Base-by-base conservation (phyloP, 2,329 filamentous ascomycete species). In the Sclerotinia nivalis region DNA sequence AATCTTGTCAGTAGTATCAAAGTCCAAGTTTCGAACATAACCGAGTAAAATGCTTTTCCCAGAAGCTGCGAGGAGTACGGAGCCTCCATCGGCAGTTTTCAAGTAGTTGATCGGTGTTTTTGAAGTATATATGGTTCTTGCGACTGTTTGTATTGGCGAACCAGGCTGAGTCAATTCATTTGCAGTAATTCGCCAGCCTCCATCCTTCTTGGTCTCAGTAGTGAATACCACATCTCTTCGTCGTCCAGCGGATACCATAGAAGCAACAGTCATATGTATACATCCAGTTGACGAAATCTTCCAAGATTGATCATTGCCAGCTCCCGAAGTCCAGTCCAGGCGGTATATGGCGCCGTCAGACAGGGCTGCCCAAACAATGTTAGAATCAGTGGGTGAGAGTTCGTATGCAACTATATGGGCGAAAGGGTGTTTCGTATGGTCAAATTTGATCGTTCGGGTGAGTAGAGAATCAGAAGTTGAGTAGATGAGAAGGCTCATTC, bases 401-500 rank as follows among this genome's bases (percentile, higher is more conserved):
- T 78, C 78, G 6, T 79, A 77, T 8, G 81, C 76, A 7, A 82
- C 79, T 43, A 83, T 78, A 74, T 69, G 79, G 69, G 55, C 73
- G 72, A 72, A 70, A 45, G 73, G 70, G 1, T 67, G 64, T 1
- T 61, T 68, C 34, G 68, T 65, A n/a, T 65, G 55, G 52, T 75
- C 64, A 74, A 83, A 73, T 18, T 86, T 82, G 62, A 97, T 89
- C 69, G 89, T 88, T 74, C 93, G 89, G 59, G 93, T 84, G 31
- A 96, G 87, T 64, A 96, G 86, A 1, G 96, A 98, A 68, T 93
- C 93, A 73, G 87, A 84, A 43, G 92, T 88, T 1, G 92, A 91
- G 80, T 96, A 97, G 37, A 97, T 86, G 78, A 93, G 91, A 68
- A 97, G 84, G 13, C 90, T 90, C 40, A 87, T 89, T 71, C 89